phyloP scores from a whole-genome alignment of 2,329 filamentous ascomycete species.

The Colletotrichum musae region DNA sequence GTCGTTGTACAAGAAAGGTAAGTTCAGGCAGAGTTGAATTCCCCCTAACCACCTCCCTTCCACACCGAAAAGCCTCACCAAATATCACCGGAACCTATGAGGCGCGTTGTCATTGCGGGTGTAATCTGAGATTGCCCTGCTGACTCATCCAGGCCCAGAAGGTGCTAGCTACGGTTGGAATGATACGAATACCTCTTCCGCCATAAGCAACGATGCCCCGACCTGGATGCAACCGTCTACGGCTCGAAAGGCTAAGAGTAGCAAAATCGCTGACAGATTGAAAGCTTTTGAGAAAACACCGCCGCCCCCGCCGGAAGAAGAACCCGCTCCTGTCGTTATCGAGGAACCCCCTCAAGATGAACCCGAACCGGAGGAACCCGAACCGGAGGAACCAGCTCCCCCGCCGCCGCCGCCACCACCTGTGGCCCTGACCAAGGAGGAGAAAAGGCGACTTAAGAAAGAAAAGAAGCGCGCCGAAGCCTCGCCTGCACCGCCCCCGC shows the following conservation, averaged over 20 bases:
- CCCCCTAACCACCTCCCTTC: conserved; percentile 42
- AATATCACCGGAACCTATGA: conserved; percentile 18
- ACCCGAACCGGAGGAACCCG: conserved; percentile 48
- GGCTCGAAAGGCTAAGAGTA: conserved; percentile 63
- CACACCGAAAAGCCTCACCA: conserved; percentile 32
- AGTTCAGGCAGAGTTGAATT: conserved; percentile 45
- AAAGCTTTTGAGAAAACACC: conserved; percentile 66
- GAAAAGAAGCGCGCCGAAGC: conserved; percentile 54
- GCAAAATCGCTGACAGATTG: conserved; percentile 70
- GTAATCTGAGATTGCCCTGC: conserved; percentile 61
- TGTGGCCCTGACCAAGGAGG: conserved; percentile 42
- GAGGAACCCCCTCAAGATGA: conserved; percentile 41
- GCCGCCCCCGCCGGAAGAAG: conserved; percentile 51
- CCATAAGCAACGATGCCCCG: conserved; percentile 50
- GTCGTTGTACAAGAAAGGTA: conserved; percentile 55
- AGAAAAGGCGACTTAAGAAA: conserved; percentile 61
- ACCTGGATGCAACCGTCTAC: conserved; percentile 56
- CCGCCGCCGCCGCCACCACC: conserved; percentile 55
- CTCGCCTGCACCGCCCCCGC: conserved; percentile 42
- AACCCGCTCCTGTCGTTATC: conserved; percentile 25
- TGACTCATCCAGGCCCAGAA: conserved; percentile 67
- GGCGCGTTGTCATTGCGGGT: conserved; percentile 38
- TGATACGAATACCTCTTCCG: conserved; percentile 57
- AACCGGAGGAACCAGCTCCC: conserved; percentile 53
- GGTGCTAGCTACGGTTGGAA: conserved; percentile 54